These are phyloP conservation scores for Penicillium sp. DNA, from an alignment of 2,329 filamentous ascomycete species.

Conservation along the genomic window DNA sequence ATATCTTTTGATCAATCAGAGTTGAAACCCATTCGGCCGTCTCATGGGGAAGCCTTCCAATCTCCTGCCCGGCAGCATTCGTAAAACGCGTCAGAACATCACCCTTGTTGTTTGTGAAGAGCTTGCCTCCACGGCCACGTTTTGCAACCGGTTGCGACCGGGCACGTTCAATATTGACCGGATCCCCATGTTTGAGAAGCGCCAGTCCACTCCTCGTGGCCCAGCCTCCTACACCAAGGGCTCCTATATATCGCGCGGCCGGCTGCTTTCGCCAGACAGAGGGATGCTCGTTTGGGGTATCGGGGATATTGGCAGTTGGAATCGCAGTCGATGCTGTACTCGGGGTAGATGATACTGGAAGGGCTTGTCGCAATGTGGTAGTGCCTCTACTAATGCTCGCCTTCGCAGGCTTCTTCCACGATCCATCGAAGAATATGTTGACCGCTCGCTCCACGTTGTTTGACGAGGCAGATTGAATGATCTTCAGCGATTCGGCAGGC, in stretches of 20 bases:
- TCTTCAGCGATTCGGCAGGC: conserved; percentile 51
- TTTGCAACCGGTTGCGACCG: conserved; percentile 68
- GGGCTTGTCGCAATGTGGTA: conserved; percentile 18
- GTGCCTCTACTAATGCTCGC: conserved; percentile 17
- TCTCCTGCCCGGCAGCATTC: conserved; percentile 76
- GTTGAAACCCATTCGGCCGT: conserved; percentile 90
- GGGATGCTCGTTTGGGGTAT: conserved; percentile 11
- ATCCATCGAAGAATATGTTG: conserved; percentile 69
- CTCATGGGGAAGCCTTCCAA: conserved; percentile 86
- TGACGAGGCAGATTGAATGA: conserved; percentile 57
- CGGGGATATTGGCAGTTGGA: not conserved
- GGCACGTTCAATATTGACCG: conserved; percentile 84
- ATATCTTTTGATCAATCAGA: conserved; percentile 87
- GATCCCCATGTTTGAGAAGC: conserved; percentile 79
- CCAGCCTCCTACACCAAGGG: conserved; percentile 92
- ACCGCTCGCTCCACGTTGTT: conserved; percentile 65
- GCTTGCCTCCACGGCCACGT: conserved; percentile 54
- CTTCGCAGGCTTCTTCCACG: conserved; percentile 56
- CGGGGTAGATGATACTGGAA: conserved; percentile 13
- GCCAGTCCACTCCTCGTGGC: conserved; percentile 80
- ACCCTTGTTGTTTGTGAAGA: conserved; percentile 64
- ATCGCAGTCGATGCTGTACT: not conserved
- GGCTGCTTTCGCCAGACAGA: conserved; percentile 48
- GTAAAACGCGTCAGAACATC: conserved; percentile 94
- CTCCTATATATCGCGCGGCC: conserved; percentile 77